Conservation (phyloP, 495 filamentous ascomycete genomes). For the Penicillium desertorum region DNA sequence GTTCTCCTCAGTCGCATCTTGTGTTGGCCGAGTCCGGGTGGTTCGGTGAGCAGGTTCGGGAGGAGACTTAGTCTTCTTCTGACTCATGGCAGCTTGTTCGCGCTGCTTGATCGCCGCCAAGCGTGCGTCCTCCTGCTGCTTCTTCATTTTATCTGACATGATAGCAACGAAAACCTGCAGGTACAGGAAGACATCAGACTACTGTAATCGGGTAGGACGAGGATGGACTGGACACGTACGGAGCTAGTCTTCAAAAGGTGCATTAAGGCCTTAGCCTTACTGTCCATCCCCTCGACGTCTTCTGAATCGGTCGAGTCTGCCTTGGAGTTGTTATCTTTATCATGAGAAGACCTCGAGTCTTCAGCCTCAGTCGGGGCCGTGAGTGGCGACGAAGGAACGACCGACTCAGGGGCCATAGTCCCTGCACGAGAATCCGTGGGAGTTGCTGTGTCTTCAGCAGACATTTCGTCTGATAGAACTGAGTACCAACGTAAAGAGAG, state of each 20-base stretch:
- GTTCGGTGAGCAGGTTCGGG: conserved; percentile 24
- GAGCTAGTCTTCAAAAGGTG: conserved; percentile 51
- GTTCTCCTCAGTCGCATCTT: conserved; percentile 28
- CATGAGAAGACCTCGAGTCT: conserved; percentile 19
- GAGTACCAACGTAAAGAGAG: not conserved
- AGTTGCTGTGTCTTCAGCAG: conserved; percentile 36
- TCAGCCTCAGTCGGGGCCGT: conserved; percentile 22
- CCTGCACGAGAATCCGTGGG: conserved; percentile 35
- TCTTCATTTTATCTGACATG: conserved; percentile 63
- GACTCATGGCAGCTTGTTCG: conserved; percentile 25
- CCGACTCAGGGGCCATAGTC: conserved; percentile 39
- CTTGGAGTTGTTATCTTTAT: conserved; percentile 11
- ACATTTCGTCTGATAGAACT: conserved; percentile 21
- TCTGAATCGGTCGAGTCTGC: conserved; percentile 18
- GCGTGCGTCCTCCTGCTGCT: conserved; percentile 57
- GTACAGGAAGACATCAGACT: not conserved
- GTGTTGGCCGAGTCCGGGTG: conserved; percentile 37
- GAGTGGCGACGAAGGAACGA: conserved; percentile 46
- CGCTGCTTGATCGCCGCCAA: conserved; percentile 46
- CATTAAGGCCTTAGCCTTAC: conserved; percentile 44
- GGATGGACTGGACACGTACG: conserved; percentile 36
- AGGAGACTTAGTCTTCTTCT: conserved; percentile 21
- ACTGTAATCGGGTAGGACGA: not conserved
- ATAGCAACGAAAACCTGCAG: conserved; percentile 50
- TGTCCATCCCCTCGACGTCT: conserved; percentile 42